Evolutionary conservation across 1,284 basidiomycete species (phyloP), one percentile per base, ranked within the genome.

Genomic region (Pyrrhoderma lamaoense): DNA sequence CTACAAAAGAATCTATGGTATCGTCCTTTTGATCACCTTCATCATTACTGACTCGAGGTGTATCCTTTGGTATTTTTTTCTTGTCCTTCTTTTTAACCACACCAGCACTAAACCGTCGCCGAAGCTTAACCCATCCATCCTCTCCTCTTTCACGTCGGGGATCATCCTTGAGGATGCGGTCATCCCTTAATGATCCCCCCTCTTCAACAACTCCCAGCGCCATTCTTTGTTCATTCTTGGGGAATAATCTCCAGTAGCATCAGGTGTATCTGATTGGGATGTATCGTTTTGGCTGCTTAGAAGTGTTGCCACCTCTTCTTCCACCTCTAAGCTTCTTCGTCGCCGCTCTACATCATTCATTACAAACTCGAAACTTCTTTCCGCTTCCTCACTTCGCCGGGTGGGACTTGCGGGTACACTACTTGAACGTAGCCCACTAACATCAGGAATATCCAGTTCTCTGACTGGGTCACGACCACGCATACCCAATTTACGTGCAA

Each of bases 401-500:
- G 59, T 55, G 1, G 64, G 65, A 42, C 65, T 65, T 36, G 64
- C 57, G 2, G 67, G 67, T 11, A 68, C 63, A 31, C 54, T 56
- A 19, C 54, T 56, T 27, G 54, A 48, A 3, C 54, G 45, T 18
- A 50, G 54, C n/a, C 23, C 38, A 5, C 11, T 31, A 31, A 5
- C 27, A 25, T 43, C 52, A 16, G 40, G 31, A 18, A 49, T 34
- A 14, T 52, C 55, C 18, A 53, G 31, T 8, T 49, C 50, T 23
- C 47, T 18, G 5, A n/a, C 14, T 3, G 31, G 23, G 14, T 39
- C 53, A 4, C 44, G 25, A 3, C 55, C 55, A 59, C 73, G 61
- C 43, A 75, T 68, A 31, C 65, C 63, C 52, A 89, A 67, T 59
- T 76, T 74, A 60, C 78, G 77, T n/a, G 84, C 83, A 45, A 92